A percentile compares a stretch with the other conserved stretches of the same genome.
phyloP scores from a whole-genome alignment of 805 yeast genomes.

The Wickerhamomyces bisporus region DNA sequence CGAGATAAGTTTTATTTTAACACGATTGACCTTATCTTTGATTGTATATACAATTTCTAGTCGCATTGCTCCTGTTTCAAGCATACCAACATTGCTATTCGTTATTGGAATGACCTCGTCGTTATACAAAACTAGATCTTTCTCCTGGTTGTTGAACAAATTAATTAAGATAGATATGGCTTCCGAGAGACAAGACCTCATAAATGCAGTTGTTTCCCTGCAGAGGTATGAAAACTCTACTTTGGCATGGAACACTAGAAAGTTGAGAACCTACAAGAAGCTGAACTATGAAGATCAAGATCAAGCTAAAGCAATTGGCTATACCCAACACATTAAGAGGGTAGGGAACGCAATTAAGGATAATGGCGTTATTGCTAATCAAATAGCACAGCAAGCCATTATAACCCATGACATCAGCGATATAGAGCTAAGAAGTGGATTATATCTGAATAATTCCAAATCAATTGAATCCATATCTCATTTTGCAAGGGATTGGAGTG shows the following conservation, averaged over 20 bases:
- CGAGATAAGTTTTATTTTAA: too few relatives aligned
- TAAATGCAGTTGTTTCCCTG: conserved; percentile 42
- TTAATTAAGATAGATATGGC: conserved; percentile 18
- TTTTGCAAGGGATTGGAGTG: conserved; percentile 73
- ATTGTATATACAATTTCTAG: conserved; percentile 23
- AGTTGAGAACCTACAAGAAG: conserved; percentile 37
- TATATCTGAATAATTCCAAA: conserved; percentile 28
- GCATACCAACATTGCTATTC: conserved; percentile 20
- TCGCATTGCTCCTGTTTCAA: conserved; percentile 20
- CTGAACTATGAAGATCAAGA: conserved; percentile 55
- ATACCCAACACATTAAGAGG: conserved; percentile 43
- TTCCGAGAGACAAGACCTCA: conserved; percentile 22
- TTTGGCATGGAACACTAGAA: conserved; percentile 39
- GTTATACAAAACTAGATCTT: conserved; percentile 17
- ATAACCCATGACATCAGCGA: conserved; percentile 31
- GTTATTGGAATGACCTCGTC: conserved; percentile 27
- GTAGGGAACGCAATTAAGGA: conserved; percentile 42
- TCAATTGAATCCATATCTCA: conserved; percentile 74
- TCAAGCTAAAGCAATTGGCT: conserved; percentile 46
- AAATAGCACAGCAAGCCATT: conserved; percentile 37
- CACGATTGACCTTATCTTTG: conserved; percentile 25
- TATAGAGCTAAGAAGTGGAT: conserved; percentile 37
- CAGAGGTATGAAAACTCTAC: conserved; percentile 36
- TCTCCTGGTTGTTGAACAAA: conserved; percentile 19
- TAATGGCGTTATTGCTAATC: conserved; percentile 45